These are phyloP conservation scores for Pleurotus salmoneostramineus DNA, from an alignment of 768 basidiomycete species.

Conservation along the genomic window DNA sequence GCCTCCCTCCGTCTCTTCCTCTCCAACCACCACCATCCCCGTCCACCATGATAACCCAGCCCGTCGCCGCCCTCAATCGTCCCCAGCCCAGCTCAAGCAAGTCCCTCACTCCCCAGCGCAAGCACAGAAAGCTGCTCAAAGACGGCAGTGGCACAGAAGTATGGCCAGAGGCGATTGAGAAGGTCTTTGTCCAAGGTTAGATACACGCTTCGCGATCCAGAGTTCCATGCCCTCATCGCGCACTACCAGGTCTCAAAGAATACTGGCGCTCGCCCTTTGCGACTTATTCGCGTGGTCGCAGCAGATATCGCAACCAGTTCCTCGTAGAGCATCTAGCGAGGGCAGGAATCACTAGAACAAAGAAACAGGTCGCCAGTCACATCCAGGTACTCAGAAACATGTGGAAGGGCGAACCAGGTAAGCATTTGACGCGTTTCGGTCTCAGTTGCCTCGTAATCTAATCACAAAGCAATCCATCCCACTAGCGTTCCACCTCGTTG, in stretches of 20 bases:
- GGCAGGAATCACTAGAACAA: conserved; percentile 65
- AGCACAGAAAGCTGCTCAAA: conserved; percentile 82
- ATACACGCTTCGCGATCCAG: conserved; percentile 4
- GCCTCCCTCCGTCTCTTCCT: conserved; percentile 16
- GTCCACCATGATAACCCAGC: not conserved
- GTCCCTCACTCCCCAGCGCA: conserved; percentile 70
- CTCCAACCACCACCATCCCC: conserved; percentile 15
- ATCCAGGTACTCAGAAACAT: conserved; percentile 83
- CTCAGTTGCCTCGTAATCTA: conserved; percentile 12
- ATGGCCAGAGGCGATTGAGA: conserved; percentile 79
- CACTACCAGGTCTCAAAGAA: conserved; percentile 50
- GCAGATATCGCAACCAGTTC: conserved; percentile 81
- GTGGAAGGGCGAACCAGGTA: conserved; percentile 83
- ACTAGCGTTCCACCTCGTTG: conserved; percentile 75
- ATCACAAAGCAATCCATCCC: conserved; percentile 7
- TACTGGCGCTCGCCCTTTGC: conserved; percentile 84
- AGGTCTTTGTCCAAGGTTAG: conserved; percentile 71
- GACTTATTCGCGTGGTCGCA: conserved; percentile 70
- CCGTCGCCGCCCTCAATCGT: conserved; percentile 27
- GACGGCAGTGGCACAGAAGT: conserved; percentile 75
- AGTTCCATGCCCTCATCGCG: conserved; percentile 19
- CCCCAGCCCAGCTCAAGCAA: conserved; percentile 21
- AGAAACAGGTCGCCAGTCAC: conserved; percentile 89
- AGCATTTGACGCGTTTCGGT: conserved; percentile 12
- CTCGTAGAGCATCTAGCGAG: conserved; percentile 77